These are phyloP conservation scores for Herpetomonas tarakana DNA, from an alignment of 208 protist species.

Conservation along the genomic window DNA sequence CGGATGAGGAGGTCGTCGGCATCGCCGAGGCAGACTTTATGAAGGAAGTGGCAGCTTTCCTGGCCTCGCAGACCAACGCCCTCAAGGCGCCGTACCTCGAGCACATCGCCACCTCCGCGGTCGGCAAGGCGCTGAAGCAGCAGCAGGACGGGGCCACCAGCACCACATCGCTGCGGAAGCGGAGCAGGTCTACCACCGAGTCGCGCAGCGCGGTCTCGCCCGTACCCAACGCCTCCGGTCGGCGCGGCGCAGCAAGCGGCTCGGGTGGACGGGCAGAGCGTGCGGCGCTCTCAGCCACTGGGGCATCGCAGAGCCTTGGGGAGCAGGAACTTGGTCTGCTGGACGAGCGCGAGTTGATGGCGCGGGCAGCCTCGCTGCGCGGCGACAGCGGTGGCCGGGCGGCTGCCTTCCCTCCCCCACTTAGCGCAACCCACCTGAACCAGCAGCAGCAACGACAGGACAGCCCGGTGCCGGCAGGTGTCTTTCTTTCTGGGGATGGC, in stretches of 20 bases:
- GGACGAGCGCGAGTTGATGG: conserved; percentile 23
- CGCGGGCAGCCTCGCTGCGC: conserved; percentile 17
- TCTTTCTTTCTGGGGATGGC: conserved; percentile 2
- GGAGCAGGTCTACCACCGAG: conserved; percentile 6
- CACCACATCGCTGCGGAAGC: conserved; percentile 7
- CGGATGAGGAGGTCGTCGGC: conserved; percentile 28
- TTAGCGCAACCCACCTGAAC: neutral
- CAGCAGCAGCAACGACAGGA: neutral
- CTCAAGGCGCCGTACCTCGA: conserved; percentile 61
- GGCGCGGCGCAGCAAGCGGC: neutral
- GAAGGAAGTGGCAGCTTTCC: conserved; percentile 45
- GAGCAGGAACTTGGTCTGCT: conserved; percentile 15
- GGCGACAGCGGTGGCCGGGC: conserved; percentile 10
- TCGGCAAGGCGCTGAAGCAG: conserved; percentile 32
- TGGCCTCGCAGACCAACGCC: conserved; percentile 47
- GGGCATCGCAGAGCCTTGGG: neutral
- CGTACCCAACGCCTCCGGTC: too few relatives aligned
- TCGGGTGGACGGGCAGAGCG: neutral
- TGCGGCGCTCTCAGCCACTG: conserved; percentile 1
- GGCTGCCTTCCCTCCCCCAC: neutral
- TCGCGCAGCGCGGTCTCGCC: conserved; percentile 2
- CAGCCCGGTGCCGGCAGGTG: neutral
- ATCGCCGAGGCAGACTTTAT: conserved; percentile 51
- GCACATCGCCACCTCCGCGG: conserved; percentile 47
- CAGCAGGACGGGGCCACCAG: conserved; percentile 4